phyloP scores from a whole-genome alignment of 768 basidiomycete genomes.

The Mycena kentingensis region DNA sequence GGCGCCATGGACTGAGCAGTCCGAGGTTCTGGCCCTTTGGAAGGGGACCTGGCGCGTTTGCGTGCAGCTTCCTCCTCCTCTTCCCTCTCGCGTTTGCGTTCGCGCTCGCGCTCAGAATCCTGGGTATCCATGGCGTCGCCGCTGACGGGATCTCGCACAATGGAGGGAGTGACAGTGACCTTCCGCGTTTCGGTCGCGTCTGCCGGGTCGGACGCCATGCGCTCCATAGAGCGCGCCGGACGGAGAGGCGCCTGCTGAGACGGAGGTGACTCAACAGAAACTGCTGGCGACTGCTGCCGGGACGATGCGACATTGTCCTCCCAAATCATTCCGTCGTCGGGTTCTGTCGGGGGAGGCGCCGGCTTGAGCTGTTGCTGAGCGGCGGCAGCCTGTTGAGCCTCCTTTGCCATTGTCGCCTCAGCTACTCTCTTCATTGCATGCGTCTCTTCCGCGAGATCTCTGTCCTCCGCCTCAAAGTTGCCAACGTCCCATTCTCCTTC shows the following conservation, averaged over 20 bases:
- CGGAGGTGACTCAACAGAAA: conserved; percentile 33
- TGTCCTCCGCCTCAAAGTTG: conserved; percentile 70
- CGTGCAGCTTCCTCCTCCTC: conserved; percentile 54
- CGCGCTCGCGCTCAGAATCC: conserved; percentile 8
- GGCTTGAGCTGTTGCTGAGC: conserved; percentile 1
- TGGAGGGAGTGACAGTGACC: conserved; percentile 74
- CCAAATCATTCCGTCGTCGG: conserved; percentile 88
- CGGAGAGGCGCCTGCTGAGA: conserved; percentile 38
- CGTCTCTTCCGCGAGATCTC: conserved; percentile 60
- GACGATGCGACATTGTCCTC: conserved; percentile 68
- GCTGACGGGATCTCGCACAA: conserved; percentile 55
- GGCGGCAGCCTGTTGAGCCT: conserved; percentile 21
- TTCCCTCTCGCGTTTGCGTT: conserved; percentile 17
- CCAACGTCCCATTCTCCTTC: conserved; percentile 69
- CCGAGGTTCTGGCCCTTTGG: conserved; percentile 44
- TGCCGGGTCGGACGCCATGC: conserved; percentile 61
- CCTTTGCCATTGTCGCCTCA: conserved; percentile 36
- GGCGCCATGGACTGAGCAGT: conserved; percentile 44
- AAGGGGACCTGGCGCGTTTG: conserved; percentile 55
- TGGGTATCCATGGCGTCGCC: conserved; percentile 1
- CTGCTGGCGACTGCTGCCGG: conserved; percentile 41
- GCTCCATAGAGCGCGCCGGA: conserved; percentile 51
- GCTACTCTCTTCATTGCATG: conserved; percentile 28
- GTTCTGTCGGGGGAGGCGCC: conserved; percentile 48
- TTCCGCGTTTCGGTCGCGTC: conserved; percentile 75